Conservation (phyloP, 169 alveolate genomes). For the Eimeria maxima region DNA sequence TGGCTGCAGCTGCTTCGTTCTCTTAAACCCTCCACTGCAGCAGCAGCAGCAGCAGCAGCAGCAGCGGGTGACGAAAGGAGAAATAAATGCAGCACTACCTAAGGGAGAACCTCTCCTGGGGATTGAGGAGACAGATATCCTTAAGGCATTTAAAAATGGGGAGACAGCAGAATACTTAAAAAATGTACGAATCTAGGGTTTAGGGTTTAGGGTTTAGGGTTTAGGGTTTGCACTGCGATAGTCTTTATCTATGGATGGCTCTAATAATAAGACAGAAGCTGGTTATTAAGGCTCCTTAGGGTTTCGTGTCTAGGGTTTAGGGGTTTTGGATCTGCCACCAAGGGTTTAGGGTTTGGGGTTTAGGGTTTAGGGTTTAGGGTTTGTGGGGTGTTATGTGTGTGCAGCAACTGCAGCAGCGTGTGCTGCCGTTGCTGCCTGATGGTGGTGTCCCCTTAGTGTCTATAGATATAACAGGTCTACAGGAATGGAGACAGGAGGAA, state of each 20-base stretch:
- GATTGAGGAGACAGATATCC: background rate
- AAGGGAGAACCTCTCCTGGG: background rate
- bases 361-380: slow-evolving; percentile 30
- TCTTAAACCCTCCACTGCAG: slow-evolving; percentile 22
- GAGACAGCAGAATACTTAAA: background rate
- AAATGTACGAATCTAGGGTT: background rate
- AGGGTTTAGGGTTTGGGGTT: too few relatives aligned
- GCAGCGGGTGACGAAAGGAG: background rate
- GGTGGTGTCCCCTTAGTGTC: slow-evolving; percentile 22
- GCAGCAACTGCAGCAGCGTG: slow-evolving; percentile 34
- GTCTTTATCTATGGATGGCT: too few relatives aligned
- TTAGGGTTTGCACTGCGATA: background rate
- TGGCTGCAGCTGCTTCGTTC: slow-evolving; percentile 62
- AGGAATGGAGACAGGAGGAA: background rate
- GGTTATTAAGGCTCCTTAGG: too few relatives aligned
- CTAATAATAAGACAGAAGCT: too few relatives aligned
- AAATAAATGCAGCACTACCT: background rate
- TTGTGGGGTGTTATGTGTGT: background rate
- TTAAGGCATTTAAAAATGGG: slow-evolving; percentile 1
- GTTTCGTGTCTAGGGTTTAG: background rate
- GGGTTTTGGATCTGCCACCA: too few relatives aligned
- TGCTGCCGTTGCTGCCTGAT: background rate
- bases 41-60: background rate
- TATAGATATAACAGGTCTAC: slow-evolving; percentile 23
- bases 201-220: slow-evolving; percentile 21